phyloP scores from a whole-genome alignment of 306 rosid species.

The Begonia fuchsioides region DNA sequence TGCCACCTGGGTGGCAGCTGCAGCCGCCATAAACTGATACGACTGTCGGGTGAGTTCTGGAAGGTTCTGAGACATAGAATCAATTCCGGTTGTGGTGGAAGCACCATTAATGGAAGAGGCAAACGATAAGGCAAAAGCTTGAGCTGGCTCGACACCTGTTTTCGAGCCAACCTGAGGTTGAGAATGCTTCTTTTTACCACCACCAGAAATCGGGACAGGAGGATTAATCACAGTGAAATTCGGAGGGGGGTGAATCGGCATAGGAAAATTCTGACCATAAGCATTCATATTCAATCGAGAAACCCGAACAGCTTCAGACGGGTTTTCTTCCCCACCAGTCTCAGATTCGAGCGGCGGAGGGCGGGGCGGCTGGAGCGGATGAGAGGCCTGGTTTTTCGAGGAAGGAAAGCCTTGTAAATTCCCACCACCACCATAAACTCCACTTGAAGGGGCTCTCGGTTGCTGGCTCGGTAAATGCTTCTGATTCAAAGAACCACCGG shows the following conservation, averaged over 20 bases:
- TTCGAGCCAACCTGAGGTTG: constrained; percentile 46
- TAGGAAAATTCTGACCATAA: constrained; percentile 58
- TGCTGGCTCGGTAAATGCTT: constrained; percentile 79
- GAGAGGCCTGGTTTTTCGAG: constrained; percentile 40
- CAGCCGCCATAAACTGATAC: constrained; percentile 45
- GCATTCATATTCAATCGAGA: constrained; percentile 43
- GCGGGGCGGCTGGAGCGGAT: constrained; percentile 36
- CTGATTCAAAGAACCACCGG: constrained; percentile 71
- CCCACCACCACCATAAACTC: constrained; percentile 17
- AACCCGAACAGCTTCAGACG: constrained; percentile 63
- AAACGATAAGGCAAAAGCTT: constrained; percentile 68
- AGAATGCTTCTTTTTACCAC: constrained; percentile 57
- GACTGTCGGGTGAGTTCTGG: constrained; percentile 24
- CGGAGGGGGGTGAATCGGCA: constrained; percentile 49
- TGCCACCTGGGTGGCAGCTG: constrained; percentile 36
- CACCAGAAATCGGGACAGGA: constrained; percentile 33
- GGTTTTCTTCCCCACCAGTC: constrained; percentile 74
- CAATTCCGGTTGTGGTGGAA: constrained; percentile 42
- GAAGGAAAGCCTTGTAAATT: constrained; percentile 70
- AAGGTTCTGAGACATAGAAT: constrained; percentile 35
- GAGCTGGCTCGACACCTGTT: constrained; percentile 53
- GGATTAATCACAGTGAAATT: constrained; percentile 57
- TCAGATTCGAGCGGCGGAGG: constrained; percentile 69
- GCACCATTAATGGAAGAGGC: constrained; percentile 55
- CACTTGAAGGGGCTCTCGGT: constrained; percentile 42